phyloP scores from a whole-genome alignment of 73 alveolate genomes.

The Paramecium biaurelia region DNA sequence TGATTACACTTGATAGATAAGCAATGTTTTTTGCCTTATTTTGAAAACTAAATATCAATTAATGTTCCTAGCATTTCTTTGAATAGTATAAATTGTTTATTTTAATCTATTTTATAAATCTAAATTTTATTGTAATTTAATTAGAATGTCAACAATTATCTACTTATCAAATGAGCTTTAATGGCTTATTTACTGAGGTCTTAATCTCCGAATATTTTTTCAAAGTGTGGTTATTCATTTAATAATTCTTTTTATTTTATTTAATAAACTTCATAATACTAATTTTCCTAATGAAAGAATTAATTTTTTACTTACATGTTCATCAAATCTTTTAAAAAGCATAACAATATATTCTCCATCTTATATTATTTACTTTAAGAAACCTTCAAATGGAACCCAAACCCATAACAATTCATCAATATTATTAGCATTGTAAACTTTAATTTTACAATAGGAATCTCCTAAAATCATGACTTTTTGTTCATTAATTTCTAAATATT shows the following conservation, averaged over 20 bases:
- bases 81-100: neutral
- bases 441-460: constrained; percentile 30
- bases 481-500: neutral
- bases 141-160: neutral
- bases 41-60: neutral
- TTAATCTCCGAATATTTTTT: neutral
- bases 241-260: neutral
- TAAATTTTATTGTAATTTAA: neutral
- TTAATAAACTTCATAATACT: neutral
- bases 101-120: neutral
- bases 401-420: constrained; percentile 36
- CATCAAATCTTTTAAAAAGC: constrained; percentile 48
- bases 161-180: neutral
- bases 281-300: neutral
- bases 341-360: neutral
- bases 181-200: neutral
- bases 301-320: neutral
- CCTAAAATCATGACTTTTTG: neutral
- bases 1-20: neutral
- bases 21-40: neutral
- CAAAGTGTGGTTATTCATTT: neutral
- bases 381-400: constrained; percentile 52
- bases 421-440: constrained; percentile 7
- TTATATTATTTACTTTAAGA: neutral
- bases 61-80: neutral